Evolutionary conservation across 2,329 filamentous ascomycete genomes (phyloP).

Genomic region (Neonectria magnoliae): DNA sequence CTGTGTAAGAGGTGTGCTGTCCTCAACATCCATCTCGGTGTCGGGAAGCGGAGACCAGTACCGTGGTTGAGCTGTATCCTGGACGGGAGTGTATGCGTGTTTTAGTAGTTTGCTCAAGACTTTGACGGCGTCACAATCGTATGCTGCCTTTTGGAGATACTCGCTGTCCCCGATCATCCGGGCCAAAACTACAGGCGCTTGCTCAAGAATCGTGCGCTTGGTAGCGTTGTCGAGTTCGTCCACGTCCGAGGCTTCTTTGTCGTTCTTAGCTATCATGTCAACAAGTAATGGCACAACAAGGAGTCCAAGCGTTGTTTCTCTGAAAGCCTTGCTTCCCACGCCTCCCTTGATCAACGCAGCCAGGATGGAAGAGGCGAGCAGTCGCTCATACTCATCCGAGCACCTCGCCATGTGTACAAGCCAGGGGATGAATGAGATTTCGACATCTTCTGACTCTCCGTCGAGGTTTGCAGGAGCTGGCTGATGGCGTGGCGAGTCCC

Average conservation of each 20-base stretch:
- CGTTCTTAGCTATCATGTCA: constrained; percentile 62
- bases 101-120: constrained; percentile 60
- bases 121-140: constrained; percentile 67
- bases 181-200: constrained; percentile 79
- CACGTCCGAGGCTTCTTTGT: constrained; percentile 57
- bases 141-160: constrained; percentile 82
- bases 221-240: constrained; percentile 50
- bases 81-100: constrained; percentile 60
- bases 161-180: constrained; percentile 82
- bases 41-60: constrained; percentile 54
- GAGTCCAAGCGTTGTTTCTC: constrained; percentile 72
- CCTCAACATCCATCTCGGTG: constrained; percentile 47
- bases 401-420: constrained; percentile 72
- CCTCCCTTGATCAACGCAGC: constrained; percentile 75
- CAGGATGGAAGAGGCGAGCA: constrained; percentile 76
- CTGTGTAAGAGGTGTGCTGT: constrained; percentile 51
- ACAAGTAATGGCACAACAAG: constrained; percentile 77
- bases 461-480: constrained; percentile 43
- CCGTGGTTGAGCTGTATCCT: constrained; percentile 43
- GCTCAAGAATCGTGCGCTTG: constrained; percentile 66
- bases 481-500: constrained; percentile 48
- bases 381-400: constrained; percentile 65
- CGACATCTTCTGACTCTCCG: constrained; percentile 64
- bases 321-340: constrained; percentile 66
- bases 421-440: constrained; percentile 79